A percentile compares a stretch with the other conserved stretches of the same genome.
Conservation (phyloP, 805 yeast genomes). For the Suhomyces prunicola region DNA sequence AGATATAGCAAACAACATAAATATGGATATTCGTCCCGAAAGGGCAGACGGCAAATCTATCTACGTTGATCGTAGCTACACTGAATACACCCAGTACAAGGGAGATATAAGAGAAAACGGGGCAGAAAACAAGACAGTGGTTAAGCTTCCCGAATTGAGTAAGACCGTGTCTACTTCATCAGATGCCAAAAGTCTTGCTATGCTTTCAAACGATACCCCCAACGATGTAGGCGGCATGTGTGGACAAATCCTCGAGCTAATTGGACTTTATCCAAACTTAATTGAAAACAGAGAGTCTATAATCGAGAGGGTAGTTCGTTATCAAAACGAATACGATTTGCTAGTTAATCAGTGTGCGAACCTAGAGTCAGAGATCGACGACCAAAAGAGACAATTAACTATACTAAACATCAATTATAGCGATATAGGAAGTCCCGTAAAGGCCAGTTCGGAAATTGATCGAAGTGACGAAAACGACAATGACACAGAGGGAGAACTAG, state of each 20-base stretch:
- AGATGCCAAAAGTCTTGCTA: background rate
- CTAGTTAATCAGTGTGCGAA: constrained; percentile 38
- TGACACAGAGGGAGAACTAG: constrained; percentile 15
- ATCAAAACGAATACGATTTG: constrained; percentile 33
- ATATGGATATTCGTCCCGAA: constrained; percentile 32
- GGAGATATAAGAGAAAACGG: constrained; percentile 8
- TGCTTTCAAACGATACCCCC: background rate
- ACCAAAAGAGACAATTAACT: constrained; percentile 41
- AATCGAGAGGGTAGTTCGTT: constrained; percentile 33
- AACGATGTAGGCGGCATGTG: constrained; percentile 23
- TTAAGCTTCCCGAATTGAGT: constrained; percentile 20
- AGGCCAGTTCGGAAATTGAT: constrained; percentile 5
- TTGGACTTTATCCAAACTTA: constrained; percentile 23
- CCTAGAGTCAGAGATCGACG: constrained; percentile 42
- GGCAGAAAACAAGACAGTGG: constrained; percentile 27
- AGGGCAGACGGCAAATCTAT: constrained; percentile 49
- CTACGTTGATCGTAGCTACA: constrained; percentile 31
- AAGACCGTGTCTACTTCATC: background rate
- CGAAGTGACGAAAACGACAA: constrained; percentile 7
- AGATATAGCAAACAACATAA: background rate
- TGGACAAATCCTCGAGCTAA: constrained; percentile 36
- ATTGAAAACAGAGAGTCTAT: constrained; percentile 19
- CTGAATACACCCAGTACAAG: constrained; percentile 17
- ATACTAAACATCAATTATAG: constrained; percentile 28
- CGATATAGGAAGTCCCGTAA: constrained; percentile 15